These are phyloP conservation scores for Fusarium nodosum DNA, from an alignment of 2,329 filamentous ascomycete genomes.

Conservation along the genomic window DNA sequence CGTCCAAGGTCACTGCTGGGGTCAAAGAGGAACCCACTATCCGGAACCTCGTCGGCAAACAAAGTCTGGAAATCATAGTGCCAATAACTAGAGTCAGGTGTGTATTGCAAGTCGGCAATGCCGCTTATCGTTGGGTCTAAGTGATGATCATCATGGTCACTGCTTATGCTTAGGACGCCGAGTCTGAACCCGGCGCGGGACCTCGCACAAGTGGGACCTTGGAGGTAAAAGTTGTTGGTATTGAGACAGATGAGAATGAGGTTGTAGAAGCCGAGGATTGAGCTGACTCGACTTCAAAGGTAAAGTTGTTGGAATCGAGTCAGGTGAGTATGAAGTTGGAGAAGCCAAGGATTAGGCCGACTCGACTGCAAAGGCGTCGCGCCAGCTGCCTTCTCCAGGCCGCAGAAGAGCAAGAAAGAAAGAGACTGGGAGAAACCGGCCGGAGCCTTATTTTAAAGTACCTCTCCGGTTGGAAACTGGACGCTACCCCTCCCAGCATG, in stretches of 20 bases:
- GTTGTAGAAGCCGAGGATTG: no score
- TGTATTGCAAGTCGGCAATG: background rate
- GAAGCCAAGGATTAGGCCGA: no score
- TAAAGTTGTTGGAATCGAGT: no score
- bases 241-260: no score
- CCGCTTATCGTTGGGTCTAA: background rate
- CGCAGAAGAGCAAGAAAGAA: background rate
- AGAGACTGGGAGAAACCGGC: background rate
- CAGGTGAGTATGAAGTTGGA: no score
- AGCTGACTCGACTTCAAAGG: no score
- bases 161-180: background rate
- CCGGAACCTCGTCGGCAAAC: no score
- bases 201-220: background rate
- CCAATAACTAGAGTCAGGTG: accelerated
- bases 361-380: no score
- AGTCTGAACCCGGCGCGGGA: slow-evolving; percentile 1
- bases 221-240: no score
- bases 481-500: accelerated
- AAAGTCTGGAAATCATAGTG: no score
- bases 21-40: background rate
- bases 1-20: background rate
- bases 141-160: slow-evolving; percentile 1
- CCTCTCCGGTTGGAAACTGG: accelerated
- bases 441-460: accelerated
- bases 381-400: background rate